A percentile compares a stretch with the other conserved stretches of the same genome.
Conservation (phyloP, 164 flowering plant species). For the Kalanchoe fedtschenkoi region DNA sequence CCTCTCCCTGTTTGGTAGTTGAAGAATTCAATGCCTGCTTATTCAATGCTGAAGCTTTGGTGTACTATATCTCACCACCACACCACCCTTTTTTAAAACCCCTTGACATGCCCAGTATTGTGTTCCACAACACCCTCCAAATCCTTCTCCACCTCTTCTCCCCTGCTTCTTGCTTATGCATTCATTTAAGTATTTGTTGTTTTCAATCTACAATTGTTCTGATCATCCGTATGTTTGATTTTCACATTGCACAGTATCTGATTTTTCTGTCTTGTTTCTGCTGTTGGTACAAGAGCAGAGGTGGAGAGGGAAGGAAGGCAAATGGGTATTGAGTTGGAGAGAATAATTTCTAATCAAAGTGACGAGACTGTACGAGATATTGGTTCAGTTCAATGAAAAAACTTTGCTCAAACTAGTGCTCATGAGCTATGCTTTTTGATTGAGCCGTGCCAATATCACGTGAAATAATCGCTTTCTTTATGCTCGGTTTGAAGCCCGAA, state of each 20-base stretch:
- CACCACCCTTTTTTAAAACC: not conserved
- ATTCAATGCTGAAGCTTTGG: not conserved
- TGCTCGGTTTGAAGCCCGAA: too few relatives aligned
- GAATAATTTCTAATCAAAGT: not conserved
- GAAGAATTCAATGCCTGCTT: slow-evolving; percentile 5
- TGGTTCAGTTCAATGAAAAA: slow-evolving; percentile 9
- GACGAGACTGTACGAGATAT: not conserved
- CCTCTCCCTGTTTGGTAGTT: slow-evolving; percentile 1
- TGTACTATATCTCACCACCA: not conserved
- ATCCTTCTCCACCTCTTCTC: not conserved
- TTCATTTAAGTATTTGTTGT: not conserved
- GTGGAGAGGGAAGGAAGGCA: too few relatives aligned
- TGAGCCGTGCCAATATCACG: slow-evolving; percentile 7
- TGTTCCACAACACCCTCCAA: not conserved
- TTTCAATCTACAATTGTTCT: not conserved
- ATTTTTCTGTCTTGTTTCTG: not conserved
- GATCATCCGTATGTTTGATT: not conserved
- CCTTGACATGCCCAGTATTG: not conserved
- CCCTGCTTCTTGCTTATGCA: not conserved
- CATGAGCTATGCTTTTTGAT: not conserved
- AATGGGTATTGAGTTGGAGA: not conserved
- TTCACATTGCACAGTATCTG: not conserved
- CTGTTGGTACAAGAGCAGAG: not conserved
- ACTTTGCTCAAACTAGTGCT: not conserved
- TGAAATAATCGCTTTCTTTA: not conserved